Percentiles rank a stretch among this genome's conserved stretches.
These are phyloP conservation scores for Saccharomycopsis sp. DNA, from an alignment of 805 yeast genomes.

Conservation along the genomic window DNA sequence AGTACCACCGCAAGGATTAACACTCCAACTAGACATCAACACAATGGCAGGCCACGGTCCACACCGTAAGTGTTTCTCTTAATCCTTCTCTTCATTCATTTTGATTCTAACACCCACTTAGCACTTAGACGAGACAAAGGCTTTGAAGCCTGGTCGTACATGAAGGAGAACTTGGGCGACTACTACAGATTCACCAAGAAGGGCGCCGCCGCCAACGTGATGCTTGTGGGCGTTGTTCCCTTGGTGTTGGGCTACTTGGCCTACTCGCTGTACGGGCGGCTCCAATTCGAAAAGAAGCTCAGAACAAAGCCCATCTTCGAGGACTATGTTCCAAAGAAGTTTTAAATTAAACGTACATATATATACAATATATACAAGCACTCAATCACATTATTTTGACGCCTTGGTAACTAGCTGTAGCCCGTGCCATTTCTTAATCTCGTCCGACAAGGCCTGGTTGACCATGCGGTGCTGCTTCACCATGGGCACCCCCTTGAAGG, in stretches of 20 bases:
- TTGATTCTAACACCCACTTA: constrained; percentile 1
- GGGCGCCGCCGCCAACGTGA: constrained; percentile 16
- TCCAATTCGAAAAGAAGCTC: constrained; percentile 6
- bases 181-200: constrained; percentile 19
- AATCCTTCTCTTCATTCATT: background rate
- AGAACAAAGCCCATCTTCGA: constrained; percentile 17
- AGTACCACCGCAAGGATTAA: too few species aligned
- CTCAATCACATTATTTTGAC: constrained; percentile 18
- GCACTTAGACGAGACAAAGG: constrained; percentile 19
- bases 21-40: too few species aligned
- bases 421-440: constrained; percentile 91
- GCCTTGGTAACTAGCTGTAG: constrained; percentile 73
- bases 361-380: background rate
- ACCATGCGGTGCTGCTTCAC: constrained; percentile 90
- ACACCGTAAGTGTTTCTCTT: constrained; percentile 13
- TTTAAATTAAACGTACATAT: too few species aligned
- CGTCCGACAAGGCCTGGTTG: constrained; percentile 71
- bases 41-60: constrained; percentile 21
- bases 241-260: constrained; percentile 28
- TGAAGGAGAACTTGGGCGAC: constrained; percentile 21
- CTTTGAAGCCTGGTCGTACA: constrained; percentile 17
- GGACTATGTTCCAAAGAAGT: constrained; percentile 19
- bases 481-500: constrained; percentile 74
- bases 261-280: constrained; percentile 25
- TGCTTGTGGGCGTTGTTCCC: constrained; percentile 27